A percentile compares a stretch with the other conserved stretches of the same genome.
These are phyloP conservation scores for Tephrocybe sp. DNA, from an alignment of 768 basidiomycete genomes.

Conservation along the genomic window DNA sequence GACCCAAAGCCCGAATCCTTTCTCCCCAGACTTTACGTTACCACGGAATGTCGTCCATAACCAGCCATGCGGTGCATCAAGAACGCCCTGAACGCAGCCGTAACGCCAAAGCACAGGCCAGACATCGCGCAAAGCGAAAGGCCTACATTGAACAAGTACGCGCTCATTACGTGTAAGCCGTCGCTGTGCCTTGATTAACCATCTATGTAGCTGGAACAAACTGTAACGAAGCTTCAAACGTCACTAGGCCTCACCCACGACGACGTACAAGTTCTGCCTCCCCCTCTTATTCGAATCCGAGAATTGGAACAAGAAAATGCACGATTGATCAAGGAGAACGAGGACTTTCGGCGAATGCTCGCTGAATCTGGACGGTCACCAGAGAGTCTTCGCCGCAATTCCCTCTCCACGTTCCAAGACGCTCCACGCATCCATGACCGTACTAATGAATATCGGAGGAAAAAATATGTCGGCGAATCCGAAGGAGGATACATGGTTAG, in stretches of 20 bases:
- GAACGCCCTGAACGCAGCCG: slow-evolving; percentile 83
- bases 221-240: slow-evolving; percentile 81
- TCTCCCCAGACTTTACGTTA: slow-evolving; percentile 49
- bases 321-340: slow-evolving; percentile 69
- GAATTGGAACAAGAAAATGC: slow-evolving; percentile 83
- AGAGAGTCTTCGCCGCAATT: slow-evolving; percentile 47
- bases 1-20: slow-evolving; percentile 53
- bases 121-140: slow-evolving; percentile 90
- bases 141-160: slow-evolving; percentile 88
- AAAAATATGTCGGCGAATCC: slow-evolving; percentile 49
- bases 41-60: slow-evolving; percentile 60
- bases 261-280: slow-evolving; percentile 71
- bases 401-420: slow-evolving; percentile 49
- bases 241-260: slow-evolving; percentile 73
- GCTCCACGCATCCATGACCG: slow-evolving; percentile 47
- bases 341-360: slow-evolving; percentile 70
- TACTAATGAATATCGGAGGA: slow-evolving; percentile 62
- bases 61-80: slow-evolving; percentile 51
- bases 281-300: slow-evolving; percentile 72
- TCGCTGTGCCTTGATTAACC: background rate
- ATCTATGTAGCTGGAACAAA: slow-evolving; percentile 69
- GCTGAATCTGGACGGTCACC: slow-evolving; percentile 40
- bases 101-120: slow-evolving; percentile 86
- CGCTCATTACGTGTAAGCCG: background rate
- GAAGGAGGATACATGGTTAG: slow-evolving; percentile 59